These are phyloP conservation scores for Delonix regia DNA, from an alignment of 306 rosid species.

Conservation along the genomic window DNA sequence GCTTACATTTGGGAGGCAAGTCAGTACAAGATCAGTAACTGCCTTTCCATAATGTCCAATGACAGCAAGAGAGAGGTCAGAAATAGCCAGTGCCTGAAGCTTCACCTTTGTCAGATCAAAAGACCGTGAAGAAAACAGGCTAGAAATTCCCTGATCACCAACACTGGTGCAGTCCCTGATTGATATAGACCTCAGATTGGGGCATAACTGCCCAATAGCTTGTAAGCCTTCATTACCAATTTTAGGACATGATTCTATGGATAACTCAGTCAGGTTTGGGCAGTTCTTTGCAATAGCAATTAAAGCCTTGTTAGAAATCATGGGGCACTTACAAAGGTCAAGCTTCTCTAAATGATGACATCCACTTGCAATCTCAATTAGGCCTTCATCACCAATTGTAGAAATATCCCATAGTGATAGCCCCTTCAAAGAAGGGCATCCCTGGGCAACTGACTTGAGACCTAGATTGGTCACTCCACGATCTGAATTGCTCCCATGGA, in stretches of 20 bases:
- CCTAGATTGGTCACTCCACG: slow-evolving; percentile 69
- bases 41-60: slow-evolving; percentile 88
- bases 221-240: slow-evolving; percentile 78
- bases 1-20: slow-evolving; percentile 65
- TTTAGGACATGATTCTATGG: slow-evolving; percentile 73
- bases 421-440: slow-evolving; percentile 82
- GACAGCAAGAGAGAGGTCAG: slow-evolving; percentile 89
- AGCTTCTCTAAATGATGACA: slow-evolving; percentile 86
- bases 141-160: slow-evolving; percentile 81
- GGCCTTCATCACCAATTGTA: slow-evolving; percentile 76
- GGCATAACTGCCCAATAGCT: slow-evolving; percentile 77
- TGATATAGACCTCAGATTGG: slow-evolving; percentile 65
- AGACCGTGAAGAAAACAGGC: slow-evolving; percentile 66
- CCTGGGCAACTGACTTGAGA: slow-evolving; percentile 74
- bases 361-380: slow-evolving; percentile 75
- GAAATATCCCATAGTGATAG: slow-evolving; percentile 79
- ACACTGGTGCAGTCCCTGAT: slow-evolving; percentile 70
- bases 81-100: slow-evolving; percentile 75
- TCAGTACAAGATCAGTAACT: slow-evolving; percentile 74
- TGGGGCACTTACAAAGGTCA: slow-evolving; percentile 77
- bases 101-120: slow-evolving; percentile 70
- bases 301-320: slow-evolving; percentile 73
- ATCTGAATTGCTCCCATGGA: slow-evolving; percentile 71
- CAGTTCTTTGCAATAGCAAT: slow-evolving; percentile 75
- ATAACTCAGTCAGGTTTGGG: slow-evolving; percentile 68